Evolutionary conservation across 2,329 filamentous ascomycete species (phyloP), one percentile per base, ranked within the genome.

Genomic region (Neonectria faginata): DNA sequence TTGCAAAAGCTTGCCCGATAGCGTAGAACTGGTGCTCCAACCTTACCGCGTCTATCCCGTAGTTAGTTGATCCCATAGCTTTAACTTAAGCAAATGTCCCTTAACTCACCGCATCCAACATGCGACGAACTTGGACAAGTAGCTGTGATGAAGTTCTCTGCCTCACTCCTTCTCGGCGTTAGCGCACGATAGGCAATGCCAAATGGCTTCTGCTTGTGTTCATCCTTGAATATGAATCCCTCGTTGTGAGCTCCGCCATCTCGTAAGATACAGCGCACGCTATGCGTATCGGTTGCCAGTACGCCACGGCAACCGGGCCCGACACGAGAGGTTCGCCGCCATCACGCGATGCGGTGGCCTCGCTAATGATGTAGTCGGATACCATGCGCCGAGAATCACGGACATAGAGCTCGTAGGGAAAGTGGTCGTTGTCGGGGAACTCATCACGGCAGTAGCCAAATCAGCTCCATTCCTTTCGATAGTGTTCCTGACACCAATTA

Each of bases 71-170:
- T 33, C 31, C 10, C 5, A 31, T 8, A 20, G 27, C 2, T 22
- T 25, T 42, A 5, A 10, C 7, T 18, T 16, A 25, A 50, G 44
- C 33, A 7, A 29, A 3, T 2, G 12, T 7, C 2, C 16, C 14
- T 42, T n/a, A 5, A 50, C 29, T 41, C 14, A 58, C 56, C 56
- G 11, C 42, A 58, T 27, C 45, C 56, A 14, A 58, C 56, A 27
- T 58, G 56, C 2, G 56, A 58, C 4, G 56, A 51, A n/a, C 56
- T 58, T 6, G 56, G 56, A 18, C 45, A 58, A 29, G 56, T 58
- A 2, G 48, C 56, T 10, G 56, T 58, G 22, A 58, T 50, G 25
- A 58, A 58, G 22, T 50, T 58, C 8, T 6, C 18, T 0, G 22
- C 56, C 16, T 58, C 18, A 10, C 8, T 36, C n/a, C 22, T 29